Percentiles rank a stretch among this genome's conserved stretches.
phyloP scores from a whole-genome alignment of 768 basidiomycete genomes.

The Harrya chromipes region DNA sequence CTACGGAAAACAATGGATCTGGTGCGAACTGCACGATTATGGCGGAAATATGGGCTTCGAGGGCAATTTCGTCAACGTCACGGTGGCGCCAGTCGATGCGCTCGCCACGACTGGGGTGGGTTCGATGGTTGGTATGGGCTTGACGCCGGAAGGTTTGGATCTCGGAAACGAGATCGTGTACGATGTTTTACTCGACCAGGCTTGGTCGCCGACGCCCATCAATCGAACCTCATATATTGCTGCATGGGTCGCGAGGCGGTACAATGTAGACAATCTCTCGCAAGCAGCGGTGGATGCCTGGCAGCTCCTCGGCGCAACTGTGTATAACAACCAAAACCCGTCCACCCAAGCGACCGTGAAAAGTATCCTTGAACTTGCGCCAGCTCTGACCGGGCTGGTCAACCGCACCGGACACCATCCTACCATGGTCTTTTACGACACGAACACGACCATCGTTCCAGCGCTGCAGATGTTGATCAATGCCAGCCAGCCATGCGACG shows the following conservation, averaged over 20 bases:
- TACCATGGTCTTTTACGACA: slow-evolving; percentile 37
- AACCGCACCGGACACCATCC: slow-evolving; percentile 33
- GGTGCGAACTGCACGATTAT: slow-evolving; percentile 41
- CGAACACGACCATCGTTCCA: slow-evolving; percentile 61
- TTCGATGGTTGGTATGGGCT: slow-evolving; percentile 38
- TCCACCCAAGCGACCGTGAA: slow-evolving; percentile 34
- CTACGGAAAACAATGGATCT: slow-evolving; percentile 40
- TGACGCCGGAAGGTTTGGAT: slow-evolving; percentile 40
- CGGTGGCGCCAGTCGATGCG: slow-evolving; percentile 31
- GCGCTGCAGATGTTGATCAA: slow-evolving; percentile 68
- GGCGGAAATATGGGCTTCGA: slow-evolving; percentile 40
- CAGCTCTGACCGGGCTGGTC: slow-evolving; percentile 33
- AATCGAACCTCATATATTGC: slow-evolving; percentile 31
- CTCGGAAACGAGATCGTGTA: slow-evolving; percentile 43
- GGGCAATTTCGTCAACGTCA: slow-evolving; percentile 36
- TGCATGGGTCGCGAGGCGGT: slow-evolving; percentile 36
- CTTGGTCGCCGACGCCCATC: slow-evolving; percentile 36
- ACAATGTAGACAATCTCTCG: slow-evolving; percentile 28
- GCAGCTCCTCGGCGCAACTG: slow-evolving; percentile 35
- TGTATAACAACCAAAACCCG: slow-evolving; percentile 37
- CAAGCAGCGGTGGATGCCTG: slow-evolving; percentile 31
- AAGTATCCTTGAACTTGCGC: slow-evolving; percentile 37
- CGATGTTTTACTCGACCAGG: slow-evolving; percentile 40
- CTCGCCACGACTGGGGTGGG: slow-evolving; percentile 24
- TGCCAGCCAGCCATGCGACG: slow-evolving; percentile 14